Conservation (phyloP, 2,329 filamentous ascomycete genomes). For the Claviceps fusiformis region DNA sequence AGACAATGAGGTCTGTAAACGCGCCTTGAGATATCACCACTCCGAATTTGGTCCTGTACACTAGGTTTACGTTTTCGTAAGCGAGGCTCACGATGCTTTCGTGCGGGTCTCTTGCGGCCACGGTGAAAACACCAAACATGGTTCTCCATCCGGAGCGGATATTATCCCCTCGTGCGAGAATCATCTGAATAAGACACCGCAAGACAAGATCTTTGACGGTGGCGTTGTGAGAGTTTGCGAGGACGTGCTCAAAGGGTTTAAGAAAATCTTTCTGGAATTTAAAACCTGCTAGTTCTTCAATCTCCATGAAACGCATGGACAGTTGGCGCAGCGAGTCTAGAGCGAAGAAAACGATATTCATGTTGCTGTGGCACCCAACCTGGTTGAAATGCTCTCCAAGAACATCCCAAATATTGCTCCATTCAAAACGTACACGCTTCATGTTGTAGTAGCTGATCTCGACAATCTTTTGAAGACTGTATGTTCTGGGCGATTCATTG, state of each 20-base stretch:
- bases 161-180: constrained; percentile 89
- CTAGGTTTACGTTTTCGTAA: constrained; percentile 89
- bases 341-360: constrained; percentile 92
- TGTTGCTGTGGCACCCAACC: constrained; percentile 92
- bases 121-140: constrained; percentile 98
- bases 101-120: constrained; percentile 83
- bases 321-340: constrained; percentile 89
- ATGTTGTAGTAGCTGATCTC: constrained; percentile 99
- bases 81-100: constrained; percentile 94
- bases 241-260: constrained; percentile 95
- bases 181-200: constrained; percentile 96
- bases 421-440: constrained; percentile 94
- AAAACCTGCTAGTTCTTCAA: constrained; percentile 94
- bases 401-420: constrained; percentile 95
- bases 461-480: constrained; percentile 94
- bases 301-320: constrained; percentile 98
- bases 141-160: constrained; percentile 97
- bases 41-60: constrained; percentile 91
- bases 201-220: constrained; percentile 96
- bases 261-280: constrained; percentile 99
- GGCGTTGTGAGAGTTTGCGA: constrained; percentile 81
- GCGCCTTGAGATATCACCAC: constrained; percentile 93
- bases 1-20: constrained; percentile 92
- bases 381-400: constrained; percentile 98
- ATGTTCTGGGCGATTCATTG: constrained; percentile 89